Evolutionary conservation across 257 asterid species (phyloP).

Genomic region (Scutellaria barbata): DNA sequence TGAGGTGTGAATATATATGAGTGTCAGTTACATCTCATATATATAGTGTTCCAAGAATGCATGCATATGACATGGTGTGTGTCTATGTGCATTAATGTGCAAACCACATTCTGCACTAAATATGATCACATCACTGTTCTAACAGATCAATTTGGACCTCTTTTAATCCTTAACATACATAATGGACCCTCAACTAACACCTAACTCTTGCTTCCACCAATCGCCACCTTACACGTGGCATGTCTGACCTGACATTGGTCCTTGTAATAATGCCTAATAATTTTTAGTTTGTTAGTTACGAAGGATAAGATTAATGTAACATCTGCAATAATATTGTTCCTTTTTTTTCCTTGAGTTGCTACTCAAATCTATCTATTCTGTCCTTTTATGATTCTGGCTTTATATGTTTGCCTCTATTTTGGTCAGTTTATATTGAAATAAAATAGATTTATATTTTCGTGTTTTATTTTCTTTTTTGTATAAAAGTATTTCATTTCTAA

Average conservation of each 20-base stretch:
- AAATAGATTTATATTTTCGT: no score
- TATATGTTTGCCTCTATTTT: no score
- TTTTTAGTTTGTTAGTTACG: neutral
- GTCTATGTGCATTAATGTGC: neutral
- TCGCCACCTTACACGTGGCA: neutral
- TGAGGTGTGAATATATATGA: no score
- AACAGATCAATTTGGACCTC: neutral
- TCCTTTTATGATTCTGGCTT: no score
- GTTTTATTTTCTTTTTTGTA: no score
- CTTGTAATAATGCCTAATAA: neutral
- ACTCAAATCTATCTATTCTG: neutral
- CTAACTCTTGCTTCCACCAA: neutral
- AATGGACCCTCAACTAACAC: no score
- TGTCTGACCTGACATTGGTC: neutral
- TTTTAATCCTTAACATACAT: no score
- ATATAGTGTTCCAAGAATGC: neutral
- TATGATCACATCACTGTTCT: neutral
- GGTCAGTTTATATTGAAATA: no score
- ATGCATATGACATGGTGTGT: neutral
- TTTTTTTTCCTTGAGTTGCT: neutral
- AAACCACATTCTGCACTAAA: constrained; percentile 15
- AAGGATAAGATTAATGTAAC: neutral
- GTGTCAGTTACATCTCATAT: no score
- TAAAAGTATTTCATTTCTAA: no score
- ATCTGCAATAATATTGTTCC: neutral